Evolutionary conservation across 2,329 filamentous ascomycete species (phyloP), one percentile per base, ranked within the genome.

Genomic region (Ascochyta viciae-villosae): DNA sequence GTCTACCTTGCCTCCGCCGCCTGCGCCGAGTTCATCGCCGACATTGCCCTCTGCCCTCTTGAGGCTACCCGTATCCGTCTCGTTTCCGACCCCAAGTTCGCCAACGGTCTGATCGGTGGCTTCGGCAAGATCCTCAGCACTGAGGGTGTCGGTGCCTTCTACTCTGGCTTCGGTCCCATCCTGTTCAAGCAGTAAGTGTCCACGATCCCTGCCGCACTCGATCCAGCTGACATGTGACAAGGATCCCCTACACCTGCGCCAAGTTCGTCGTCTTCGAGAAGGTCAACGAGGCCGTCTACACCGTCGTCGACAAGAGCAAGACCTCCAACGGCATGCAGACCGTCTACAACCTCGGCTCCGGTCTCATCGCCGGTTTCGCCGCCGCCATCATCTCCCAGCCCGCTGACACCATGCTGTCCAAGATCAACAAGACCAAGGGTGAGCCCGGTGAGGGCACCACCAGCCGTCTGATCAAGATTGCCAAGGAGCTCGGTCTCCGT

Each of bases 211-310:
- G 0, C 4, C 13, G 1, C 9, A 12, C 6, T 6, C 50, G 38
- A 4, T 10, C 6, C 12, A 35, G 37, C 68, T 72, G 59, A 70
- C 57, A 74, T 55, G 9, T 26, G 8, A 42, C 5, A 64, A 91
- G 89, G 85, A 88, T 96, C 70, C 91, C 91, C 65, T 96, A 96
- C 84, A 96, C 91, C 79, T 93, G 95, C 89, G 84, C 91, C 85
- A 96, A 96, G 85, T 96, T 96, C 83, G 91, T 94, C 80, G 91
- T 93, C 72, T 95, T 87, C 86, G 91, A 96, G 83, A 94, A 94
- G 85, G 89, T 92, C 71, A 82, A 87, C 71, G 91, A 95, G 83
- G 73, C 83, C 67, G 78, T 90, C 82, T 94, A 88, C 85, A 77
- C 81, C 68, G 62, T 74, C 49, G 72, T 89, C 75, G 88, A 91